These are phyloP conservation scores for Mycosarcoma mackinlayi DNA, from an alignment of 1,284 basidiomycete genomes.

Conservation along the genomic window DNA sequence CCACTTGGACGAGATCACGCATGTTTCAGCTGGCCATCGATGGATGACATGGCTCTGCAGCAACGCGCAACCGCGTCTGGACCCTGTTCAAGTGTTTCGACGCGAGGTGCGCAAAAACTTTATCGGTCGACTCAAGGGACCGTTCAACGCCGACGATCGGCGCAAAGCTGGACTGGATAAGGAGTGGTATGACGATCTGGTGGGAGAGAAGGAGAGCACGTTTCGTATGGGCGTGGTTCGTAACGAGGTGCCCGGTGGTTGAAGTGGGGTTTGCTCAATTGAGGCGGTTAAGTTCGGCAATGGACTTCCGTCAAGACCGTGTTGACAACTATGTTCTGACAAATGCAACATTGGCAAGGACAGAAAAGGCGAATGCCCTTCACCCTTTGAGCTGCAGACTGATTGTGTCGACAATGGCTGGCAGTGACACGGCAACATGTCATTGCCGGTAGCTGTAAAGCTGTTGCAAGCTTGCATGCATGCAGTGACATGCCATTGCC, in stretches of 20 bases:
- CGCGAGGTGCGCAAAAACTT: constrained; percentile 80
- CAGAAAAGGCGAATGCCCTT: no score
- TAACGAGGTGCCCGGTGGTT: constrained; percentile 52
- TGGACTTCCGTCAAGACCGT: background rate
- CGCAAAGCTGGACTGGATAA: constrained; percentile 73
- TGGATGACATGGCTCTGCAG: constrained; percentile 84
- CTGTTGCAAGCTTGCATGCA: no score
- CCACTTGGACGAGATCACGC: constrained; percentile 80
- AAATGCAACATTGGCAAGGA: no score
- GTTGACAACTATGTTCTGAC: no score
- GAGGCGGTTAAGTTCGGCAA: background rate
- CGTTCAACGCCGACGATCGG: constrained; percentile 82
- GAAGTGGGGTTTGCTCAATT: no score
- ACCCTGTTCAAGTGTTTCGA: constrained; percentile 80
- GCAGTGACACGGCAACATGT: no score
- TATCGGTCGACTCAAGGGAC: constrained; percentile 82
- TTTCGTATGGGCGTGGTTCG: constrained; percentile 43
- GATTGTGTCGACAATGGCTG: no score
- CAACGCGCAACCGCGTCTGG: constrained; percentile 72
- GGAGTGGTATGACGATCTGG: constrained; percentile 72
- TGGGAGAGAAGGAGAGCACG: constrained; percentile 72
- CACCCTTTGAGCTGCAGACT: no score
- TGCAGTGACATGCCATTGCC: no score
- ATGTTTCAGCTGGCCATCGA: constrained; percentile 81
- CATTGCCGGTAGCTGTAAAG: no score